Evolutionary conservation across 2,329 filamentous ascomycete species (phyloP), one percentile per base, ranked within the genome.

Genomic region (Hymenoscyphus linearis): DNA sequence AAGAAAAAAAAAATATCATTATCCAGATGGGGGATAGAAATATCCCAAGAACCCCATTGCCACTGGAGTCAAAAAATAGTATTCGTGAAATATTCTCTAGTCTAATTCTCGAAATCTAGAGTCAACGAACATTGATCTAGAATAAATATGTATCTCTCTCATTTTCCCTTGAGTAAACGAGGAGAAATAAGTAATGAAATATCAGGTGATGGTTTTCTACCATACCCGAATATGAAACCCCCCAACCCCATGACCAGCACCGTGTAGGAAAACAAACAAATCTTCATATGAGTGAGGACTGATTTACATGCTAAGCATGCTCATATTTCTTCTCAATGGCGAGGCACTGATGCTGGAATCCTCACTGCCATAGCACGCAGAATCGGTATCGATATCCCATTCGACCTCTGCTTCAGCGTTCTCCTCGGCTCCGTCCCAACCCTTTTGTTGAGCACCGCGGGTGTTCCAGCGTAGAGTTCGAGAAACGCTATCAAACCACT

Each of bases 401-500:
- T 90, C 86, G 5, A 84, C 82, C 55, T 85, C 78, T 31, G 79
- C 76, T 65, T 77, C 74, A 13, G 75, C 74, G 6, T 76, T 72
- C 26, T 72, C 72, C 47, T 72, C 72, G 2, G 74, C 78, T 59
- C 79, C 74, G 60, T 83, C 83, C 79, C 87, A 99, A 2, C 86
- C 90, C 75, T 97, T 98, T 76, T 99, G 95, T 59, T 88, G 88
- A 4, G 93, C 93, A 4, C 92, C 93, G 53, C 95, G 84, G 27
- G 90, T 93, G 76, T 99, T 99, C 95, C 95, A 99, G 65, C 93
- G 84, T 62, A 99, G 80, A 3, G 93, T 96, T 63, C 93, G 85
- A 58, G 90, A 91, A 55, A 99, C 91, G 71, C 91, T 96, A 75
- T 97, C 90, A 73, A 99, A 97, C 95, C 95, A 99, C 75, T 99